These are phyloP conservation scores for Beauveria medogensis DNA, from an alignment of 2,329 filamentous ascomycete species.

Conservation along the genomic window DNA sequence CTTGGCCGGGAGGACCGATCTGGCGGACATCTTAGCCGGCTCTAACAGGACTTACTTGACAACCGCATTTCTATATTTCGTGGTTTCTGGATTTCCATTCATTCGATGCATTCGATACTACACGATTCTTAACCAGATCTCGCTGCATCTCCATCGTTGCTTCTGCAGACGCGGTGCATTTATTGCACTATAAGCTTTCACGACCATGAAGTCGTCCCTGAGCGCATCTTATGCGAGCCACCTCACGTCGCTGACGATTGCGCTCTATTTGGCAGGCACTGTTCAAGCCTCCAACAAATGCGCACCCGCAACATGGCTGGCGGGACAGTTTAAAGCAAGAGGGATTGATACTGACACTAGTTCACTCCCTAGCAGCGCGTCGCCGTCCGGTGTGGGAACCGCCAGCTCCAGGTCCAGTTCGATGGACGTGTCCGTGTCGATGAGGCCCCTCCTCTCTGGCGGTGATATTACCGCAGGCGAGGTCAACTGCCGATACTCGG, in stretches of 20 bases:
- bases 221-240: background rate
- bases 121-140: no score
- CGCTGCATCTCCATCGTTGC: no score
- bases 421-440: background rate
- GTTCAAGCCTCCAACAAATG: conserved; percentile 11
- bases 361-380: background rate
- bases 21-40: no score
- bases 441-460: background rate
- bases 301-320: conserved; percentile 8
- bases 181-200: background rate
- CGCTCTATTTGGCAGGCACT: background rate
- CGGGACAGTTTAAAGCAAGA: background rate
- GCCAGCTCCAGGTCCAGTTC: no score
- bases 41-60: no score
- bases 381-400: background rate
- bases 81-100: no score
- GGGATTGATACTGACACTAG: background rate
- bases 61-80: no score
- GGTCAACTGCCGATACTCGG: conserved; percentile 16
- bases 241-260: background rate
- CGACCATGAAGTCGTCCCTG: background rate
- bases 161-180: no score
- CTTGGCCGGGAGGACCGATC: no score
- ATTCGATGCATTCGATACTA: no score
- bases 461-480: conserved; percentile 3